Conservation (phyloP, 805 yeast genomes). For the Metschnikowia proteae region DNA sequence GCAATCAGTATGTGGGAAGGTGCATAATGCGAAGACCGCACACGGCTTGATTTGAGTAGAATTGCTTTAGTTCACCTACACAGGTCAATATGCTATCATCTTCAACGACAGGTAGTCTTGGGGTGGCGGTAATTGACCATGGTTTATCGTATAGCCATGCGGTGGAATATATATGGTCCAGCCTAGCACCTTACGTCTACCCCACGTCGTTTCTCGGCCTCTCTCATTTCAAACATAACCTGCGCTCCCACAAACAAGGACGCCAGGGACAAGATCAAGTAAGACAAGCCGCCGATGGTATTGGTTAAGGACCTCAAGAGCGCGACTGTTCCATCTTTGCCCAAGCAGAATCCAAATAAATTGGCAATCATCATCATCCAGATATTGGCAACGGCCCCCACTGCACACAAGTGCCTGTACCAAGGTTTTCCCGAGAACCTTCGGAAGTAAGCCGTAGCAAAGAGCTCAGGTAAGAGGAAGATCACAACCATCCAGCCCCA, state of each 20-base stretch:
- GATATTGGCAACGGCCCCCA: slow-evolving; percentile 84
- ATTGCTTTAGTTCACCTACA: no score
- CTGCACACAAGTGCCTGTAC: slow-evolving; percentile 79
- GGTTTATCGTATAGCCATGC: no score
- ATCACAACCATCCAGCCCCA: slow-evolving; percentile 97
- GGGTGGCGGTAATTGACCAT: no score
- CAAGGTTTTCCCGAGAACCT: slow-evolving; percentile 49
- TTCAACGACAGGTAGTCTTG: no score
- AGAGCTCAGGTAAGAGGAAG: slow-evolving; percentile 81
- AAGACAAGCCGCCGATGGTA: slow-evolving; percentile 64
- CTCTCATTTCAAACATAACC: slow-evolving; percentile 91
- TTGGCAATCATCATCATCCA: slow-evolving; percentile 99
- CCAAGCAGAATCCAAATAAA: slow-evolving; percentile 90
- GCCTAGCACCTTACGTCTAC: slow-evolving; percentile 69
- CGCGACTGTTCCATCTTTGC: slow-evolving; percentile 73
- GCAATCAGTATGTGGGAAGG: background rate
- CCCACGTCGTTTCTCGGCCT: slow-evolving; percentile 79
- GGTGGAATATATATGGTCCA: background rate
- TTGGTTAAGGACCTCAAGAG: slow-evolving; percentile 67
- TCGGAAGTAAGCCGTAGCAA: slow-evolving; percentile 47
- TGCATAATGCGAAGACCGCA: slow-evolving; percentile 1
- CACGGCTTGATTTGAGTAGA: no score
- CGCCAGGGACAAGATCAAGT: slow-evolving; percentile 56
- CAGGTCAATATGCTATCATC: no score
- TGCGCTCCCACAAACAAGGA: slow-evolving; percentile 82